phyloP scores from a whole-genome alignment of 192 early-diverging fungal species.

The Entomortierella lignicola region DNA sequence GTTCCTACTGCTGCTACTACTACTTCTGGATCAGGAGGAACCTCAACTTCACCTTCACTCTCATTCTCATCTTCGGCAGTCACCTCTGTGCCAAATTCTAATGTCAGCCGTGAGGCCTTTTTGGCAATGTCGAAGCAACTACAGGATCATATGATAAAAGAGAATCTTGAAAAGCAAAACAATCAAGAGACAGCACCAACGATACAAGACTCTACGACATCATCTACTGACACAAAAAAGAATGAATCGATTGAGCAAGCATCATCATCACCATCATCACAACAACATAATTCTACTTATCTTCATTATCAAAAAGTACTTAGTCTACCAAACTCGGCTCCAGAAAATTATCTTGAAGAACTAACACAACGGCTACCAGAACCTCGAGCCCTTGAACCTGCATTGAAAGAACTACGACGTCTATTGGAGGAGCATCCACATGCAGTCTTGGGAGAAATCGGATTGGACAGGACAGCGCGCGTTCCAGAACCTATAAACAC shows the following conservation, averaged over 20 bases:
- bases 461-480: constrained; percentile 67
- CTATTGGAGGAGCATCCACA: constrained; percentile 52
- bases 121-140: constrained; percentile 52
- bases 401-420: constrained; percentile 46
- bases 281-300: constrained; percentile 1
- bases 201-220: not conserved
- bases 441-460: constrained; percentile 73
- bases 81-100: constrained; percentile 22
- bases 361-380: constrained; percentile 27
- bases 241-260: not conserved
- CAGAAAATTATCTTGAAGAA: constrained; percentile 20
- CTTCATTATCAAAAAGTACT: constrained; percentile 38
- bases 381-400: constrained; percentile 39
- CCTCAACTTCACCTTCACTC: not conserved
- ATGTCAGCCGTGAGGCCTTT: constrained; percentile 18
- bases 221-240: not conserved
- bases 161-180: constrained; percentile 2
- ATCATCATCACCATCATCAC: not conserved
- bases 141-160: constrained; percentile 43
- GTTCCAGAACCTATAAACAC: constrained; percentile 29
- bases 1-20: no score
- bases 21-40: not conserved
- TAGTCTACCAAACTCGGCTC: constrained; percentile 21
- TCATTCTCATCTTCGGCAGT: constrained; percentile 25
- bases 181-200: not conserved